Evolutionary conservation across 169 alveolate genomes (phyloP), one percentile per base, ranked within the genome.

Genomic region (Plasmodium berghei): DNA sequence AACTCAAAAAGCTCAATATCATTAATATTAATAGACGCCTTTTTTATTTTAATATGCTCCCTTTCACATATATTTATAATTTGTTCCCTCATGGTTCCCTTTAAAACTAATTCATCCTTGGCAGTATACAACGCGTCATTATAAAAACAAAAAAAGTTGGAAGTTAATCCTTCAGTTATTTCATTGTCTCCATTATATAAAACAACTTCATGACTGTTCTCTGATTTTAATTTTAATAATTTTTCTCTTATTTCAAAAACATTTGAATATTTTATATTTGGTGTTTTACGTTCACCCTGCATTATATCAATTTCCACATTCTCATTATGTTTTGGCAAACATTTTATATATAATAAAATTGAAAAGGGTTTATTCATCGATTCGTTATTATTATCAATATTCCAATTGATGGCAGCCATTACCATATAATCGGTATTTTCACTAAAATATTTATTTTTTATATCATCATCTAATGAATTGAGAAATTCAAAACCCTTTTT

Each of bases 131-230:
- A 56, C 6, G 80, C 70, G 56, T 42, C 62, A 62, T 83, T 62
- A 67, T 54, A 58, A 69, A 55, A 83, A 61, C 90, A 66, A 61
- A 83, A 83, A 83, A 83, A 83, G 54, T 83, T 83, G 49, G 86
- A 55, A 16, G 86, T 67, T 48, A 83, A 70, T 48, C 90, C 90
- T 69, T 83, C 90, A 9, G 90, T 83, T 55, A 83, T 83, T 83
- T 83, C 86, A 67, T 62, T 40, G 61, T 55, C 56, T 49, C 58
- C 73, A 72, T 83, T 83, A 58, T 67, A 83, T 56, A 83, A 46
- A 69, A 83, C 85, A 2, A 83, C 63, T 26, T 83, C 90, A 46
- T 83, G 54, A 28, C 86, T 83, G 24, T 83, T 63, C 70, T 55
- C 66, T 26, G 46, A 34, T 58, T 83, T 83, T 52, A 83, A 16